These are phyloP conservation scores for Sporisorium iseilematis-ciliati DNA, from an alignment of 1,284 basidiomycete genomes.

Conservation along the genomic window DNA sequence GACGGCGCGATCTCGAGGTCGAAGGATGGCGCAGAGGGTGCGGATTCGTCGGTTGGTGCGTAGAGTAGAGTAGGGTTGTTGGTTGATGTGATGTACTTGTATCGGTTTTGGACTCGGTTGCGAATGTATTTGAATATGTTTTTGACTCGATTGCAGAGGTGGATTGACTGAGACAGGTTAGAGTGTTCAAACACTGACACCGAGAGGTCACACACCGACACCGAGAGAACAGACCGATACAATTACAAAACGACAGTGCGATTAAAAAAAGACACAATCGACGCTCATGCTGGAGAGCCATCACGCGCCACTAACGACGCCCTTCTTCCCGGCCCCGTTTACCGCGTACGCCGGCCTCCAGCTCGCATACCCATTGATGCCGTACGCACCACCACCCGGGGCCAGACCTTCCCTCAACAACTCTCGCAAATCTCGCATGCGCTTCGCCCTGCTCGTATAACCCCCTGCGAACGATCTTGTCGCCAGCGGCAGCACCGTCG, in stretches of 20 bases:
- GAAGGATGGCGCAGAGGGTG: constrained; percentile 33
- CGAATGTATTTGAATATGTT: constrained; percentile 11
- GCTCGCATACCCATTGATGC: constrained; percentile 48
- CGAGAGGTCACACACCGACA: too few species aligned
- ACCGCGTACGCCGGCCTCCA: constrained; percentile 16
- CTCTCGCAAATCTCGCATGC: constrained; percentile 59
- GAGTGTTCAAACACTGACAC: not conserved
- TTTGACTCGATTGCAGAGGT: not conserved
- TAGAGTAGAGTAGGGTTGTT: not conserved
- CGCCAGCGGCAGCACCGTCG: constrained; percentile 58
- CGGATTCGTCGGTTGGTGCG: constrained; percentile 16
- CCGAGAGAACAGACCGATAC: too few species aligned
- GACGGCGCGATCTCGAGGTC: constrained; percentile 35
- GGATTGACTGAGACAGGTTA: not conserved
- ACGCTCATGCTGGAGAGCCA: not conserved
- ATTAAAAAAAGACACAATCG: not conserved
- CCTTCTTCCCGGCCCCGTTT: constrained; percentile 18
- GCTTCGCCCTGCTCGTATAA: constrained; percentile 57
- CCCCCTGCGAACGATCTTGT: constrained; percentile 54
- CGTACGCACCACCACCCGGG: constrained; percentile 45
- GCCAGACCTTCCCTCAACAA: constrained; percentile 57
- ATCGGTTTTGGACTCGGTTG: constrained; percentile 3
- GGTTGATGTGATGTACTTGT: constrained; percentile 23
- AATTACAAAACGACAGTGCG: constrained; percentile 12
- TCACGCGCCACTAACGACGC: constrained; percentile 22